Evolutionary conservation across 2,329 filamentous ascomycete genomes (phyloP), one percentile per base, ranked within the genome.

Genomic region (Sporothrix dimorphospora): DNA sequence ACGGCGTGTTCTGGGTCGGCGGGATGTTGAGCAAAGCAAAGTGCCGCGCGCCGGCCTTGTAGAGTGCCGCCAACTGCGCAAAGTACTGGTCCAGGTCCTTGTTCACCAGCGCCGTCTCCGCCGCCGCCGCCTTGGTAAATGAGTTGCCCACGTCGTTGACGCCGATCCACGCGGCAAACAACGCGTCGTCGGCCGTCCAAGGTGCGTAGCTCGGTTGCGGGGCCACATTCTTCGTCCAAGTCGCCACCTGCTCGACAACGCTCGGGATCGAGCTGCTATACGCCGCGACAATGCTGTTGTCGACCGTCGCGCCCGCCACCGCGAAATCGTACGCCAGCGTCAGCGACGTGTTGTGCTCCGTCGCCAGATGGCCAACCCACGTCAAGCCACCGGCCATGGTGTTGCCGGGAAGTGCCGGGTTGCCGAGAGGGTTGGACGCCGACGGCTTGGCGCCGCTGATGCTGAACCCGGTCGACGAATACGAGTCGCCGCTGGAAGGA

Each of bases 121-220:
- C 73, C 16, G 34, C n/a, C 11, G n/a, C 30, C 27, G 75, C 85
- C 1, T 88, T 82, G 73, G 87, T 83, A 80, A 84, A 87, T 11
- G 81, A 80, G 75, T 85, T 86, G 16, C 84, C 84, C 19, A 88
- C 81, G 75, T 89, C 87, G 76, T 89, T 89, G 75, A 88, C 85
- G 45, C 87, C 87, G 68, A 30, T 55, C 21, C 21, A 30, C 11
- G 30, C 51, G 21, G 51, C 24, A 53, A 53, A 53, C 49, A 53
- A n/a, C 49, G 49, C 21, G 21, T 53, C 21, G n/a, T 53, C 49
- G n/a, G 49, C 49, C n/a, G 49, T 53, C 49, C 49, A 53, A 5
- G 49, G 49, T 11, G 49, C 49, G 21, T 53, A 53, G 49, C n/a
- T 24, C 0, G 49, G 49, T n/a, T n/a, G 49, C 4, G 49, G 49